Evolutionary conservation across 1,284 basidiomycete species (phyloP).

Genomic region (Ganoderma leucocontextum): DNA sequence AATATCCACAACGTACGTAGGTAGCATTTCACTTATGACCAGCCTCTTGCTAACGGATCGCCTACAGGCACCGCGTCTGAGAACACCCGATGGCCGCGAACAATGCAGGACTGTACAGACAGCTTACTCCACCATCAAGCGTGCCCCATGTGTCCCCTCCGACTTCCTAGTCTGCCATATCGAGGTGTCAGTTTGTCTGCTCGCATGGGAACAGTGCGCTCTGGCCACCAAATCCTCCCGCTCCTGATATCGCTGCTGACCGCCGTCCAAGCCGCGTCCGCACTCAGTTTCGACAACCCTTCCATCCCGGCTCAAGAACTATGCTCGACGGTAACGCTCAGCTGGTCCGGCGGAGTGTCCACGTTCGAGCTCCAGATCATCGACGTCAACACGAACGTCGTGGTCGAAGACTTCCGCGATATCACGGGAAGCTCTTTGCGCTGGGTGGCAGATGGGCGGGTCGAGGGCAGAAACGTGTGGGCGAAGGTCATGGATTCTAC

Average conservation of each 20-base stretch:
- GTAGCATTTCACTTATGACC: neutral
- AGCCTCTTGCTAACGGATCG: neutral
- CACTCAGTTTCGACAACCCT: neutral
- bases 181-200: neutral
- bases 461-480: neutral
- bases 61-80: neutral
- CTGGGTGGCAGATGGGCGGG: neutral
- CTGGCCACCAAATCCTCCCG: neutral
- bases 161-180: too few species aligned
- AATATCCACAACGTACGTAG: neutral
- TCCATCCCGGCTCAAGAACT: neutral
- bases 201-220: neutral
- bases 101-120: neutral
- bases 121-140: neutral
- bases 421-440: neutral
- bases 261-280: neutral
- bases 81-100: neutral
- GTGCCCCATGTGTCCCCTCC: neutral
- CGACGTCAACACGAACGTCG: neutral
- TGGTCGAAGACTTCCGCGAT: neutral
- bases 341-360: neutral
- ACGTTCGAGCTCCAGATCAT: neutral
- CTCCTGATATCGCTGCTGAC: neutral
- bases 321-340: neutral
- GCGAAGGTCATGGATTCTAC: neutral